Conservation (phyloP, 108 stramenopile species). For the Skeletonema grethae region DNA sequence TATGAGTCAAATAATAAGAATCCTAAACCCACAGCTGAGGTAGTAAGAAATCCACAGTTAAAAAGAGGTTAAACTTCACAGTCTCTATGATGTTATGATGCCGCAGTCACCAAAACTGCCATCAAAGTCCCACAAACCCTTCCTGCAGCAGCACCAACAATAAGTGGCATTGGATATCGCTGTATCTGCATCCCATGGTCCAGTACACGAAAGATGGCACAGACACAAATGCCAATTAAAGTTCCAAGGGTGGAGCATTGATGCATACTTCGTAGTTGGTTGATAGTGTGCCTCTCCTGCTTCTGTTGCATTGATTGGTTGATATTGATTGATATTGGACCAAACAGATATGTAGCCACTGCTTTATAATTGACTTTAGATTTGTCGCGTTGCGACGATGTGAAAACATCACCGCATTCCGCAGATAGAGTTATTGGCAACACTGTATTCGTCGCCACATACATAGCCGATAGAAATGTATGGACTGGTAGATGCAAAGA, state of each 20-base stretch:
- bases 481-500: constrained; percentile 18
- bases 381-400: neutral
- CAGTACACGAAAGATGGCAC: constrained; percentile 49
- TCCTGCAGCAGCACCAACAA: constrained; percentile 63
- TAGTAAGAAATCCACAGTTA: no score
- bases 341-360: constrained; percentile 9
- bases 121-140: constrained; percentile 22
- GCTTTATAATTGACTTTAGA: neutral
- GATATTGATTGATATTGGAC: neutral
- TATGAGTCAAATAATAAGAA: no score
- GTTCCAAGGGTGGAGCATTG: constrained; percentile 15
- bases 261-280: constrained; percentile 14
- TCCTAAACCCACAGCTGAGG: no score
- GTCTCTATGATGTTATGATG: no score
- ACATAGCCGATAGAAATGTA: constrained; percentile 24
- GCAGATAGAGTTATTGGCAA: constrained; percentile 5
- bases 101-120: constrained; percentile 9
- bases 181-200: constrained; percentile 73
- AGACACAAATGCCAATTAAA: constrained; percentile 21
- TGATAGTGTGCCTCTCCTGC: neutral
- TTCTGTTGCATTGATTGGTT: neutral
- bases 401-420: neutral
- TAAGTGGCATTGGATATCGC: constrained; percentile 70
- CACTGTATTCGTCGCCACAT: constrained; percentile 20
- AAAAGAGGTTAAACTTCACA: no score